A percentile compares a stretch with the other conserved stretches of the same genome.
These are phyloP conservation scores for Wickerhamiella brachini DNA, from an alignment of 805 yeast species.

Conservation along the genomic window DNA sequence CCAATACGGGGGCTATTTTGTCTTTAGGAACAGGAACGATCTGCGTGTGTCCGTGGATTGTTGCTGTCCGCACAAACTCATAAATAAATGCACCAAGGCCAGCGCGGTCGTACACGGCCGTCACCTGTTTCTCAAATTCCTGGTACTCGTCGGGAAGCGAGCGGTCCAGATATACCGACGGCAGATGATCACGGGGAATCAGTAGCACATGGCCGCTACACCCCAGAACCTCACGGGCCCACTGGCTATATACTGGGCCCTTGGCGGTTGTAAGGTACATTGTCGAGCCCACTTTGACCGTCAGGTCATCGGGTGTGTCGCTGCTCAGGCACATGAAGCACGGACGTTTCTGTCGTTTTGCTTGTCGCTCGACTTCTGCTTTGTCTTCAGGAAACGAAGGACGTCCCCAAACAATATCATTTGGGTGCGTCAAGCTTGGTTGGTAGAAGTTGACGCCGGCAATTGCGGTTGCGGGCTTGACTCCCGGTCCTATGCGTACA, in stretches of 20 bases:
- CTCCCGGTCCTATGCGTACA: not conserved
- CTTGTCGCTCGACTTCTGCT: not conserved
- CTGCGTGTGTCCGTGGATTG: conserved; percentile 4
- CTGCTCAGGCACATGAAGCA: conserved; percentile 3
- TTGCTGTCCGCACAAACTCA: conserved; percentile 1
- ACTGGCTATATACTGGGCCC: not conserved
- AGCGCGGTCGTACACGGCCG: not conserved
- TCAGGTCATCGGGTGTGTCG: not conserved
- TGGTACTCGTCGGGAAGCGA: not conserved
- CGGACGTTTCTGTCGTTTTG: not conserved
- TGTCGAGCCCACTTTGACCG: not conserved
- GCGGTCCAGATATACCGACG: not conserved
- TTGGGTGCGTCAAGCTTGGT: not conserved
- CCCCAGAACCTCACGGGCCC: not conserved
- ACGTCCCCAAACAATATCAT: not conserved
- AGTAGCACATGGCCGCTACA: conserved; percentile 1
- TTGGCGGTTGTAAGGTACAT: not conserved
- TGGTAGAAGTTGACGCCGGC: conserved; percentile 1
- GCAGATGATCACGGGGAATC: not conserved
- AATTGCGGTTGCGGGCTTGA: not conserved
- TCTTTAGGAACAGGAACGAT: not conserved
- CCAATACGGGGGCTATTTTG: not conserved
- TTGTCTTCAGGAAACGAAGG: not conserved
- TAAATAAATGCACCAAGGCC: not conserved
- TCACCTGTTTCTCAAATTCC: not conserved